Base-by-base conservation (phyloP, 2,329 filamentous ascomycete species). In the Plectosphaerella cucumerina region DNA sequence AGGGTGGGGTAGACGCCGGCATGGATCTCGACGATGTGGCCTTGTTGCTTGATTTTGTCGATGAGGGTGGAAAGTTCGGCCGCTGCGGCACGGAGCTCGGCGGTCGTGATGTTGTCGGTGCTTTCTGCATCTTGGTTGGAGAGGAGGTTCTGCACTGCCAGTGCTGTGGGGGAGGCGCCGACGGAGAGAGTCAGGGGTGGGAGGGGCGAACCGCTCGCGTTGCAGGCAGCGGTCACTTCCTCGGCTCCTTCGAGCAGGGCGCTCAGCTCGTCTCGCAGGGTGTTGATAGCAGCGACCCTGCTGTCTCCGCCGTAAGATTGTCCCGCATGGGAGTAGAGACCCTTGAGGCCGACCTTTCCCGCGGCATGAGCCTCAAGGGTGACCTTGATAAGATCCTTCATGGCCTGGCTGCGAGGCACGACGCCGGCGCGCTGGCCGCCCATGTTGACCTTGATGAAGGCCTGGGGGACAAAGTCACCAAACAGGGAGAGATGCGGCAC, bases 351-450 rank as follows among this genome's bases (percentile, higher is more conserved):
- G 0, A 55, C 59, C 1, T 54, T 51, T 0, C 52, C 53, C 9
- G 20, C 6, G 9, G 17, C 18, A 0, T 44, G 20, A 0, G 17
- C 17, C 1, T 69, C 61, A 1, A 66, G 59, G 0, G 73, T 60
- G 0, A 71, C 63, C 3, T 44, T 45, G 2, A 81, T 64, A 1
- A 82, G 59, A 0, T 64, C 56, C 15, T 58, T 56, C 17, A 67
- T 65, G 20, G 67, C 64, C 23, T 82, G 65, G 1, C 63, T 63
- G 0, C 63, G 55, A 0, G 77, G 73, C 0, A 70, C 65, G 0
- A 86, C 60, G 0, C 84, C 84, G 1, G 84, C 83, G 3, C 84
- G 77, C 54, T 83, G 78, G 58, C 85, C 83, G 1, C 84, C 84
- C 0, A 81, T 81, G 54, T 87, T 84, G 0, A 86, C 74, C 53